Percentiles rank a stretch among this genome's conserved stretches.
phyloP scores from a whole-genome alignment of 495 filamentous ascomycete genomes.

The Aspergillus biplanus region DNA sequence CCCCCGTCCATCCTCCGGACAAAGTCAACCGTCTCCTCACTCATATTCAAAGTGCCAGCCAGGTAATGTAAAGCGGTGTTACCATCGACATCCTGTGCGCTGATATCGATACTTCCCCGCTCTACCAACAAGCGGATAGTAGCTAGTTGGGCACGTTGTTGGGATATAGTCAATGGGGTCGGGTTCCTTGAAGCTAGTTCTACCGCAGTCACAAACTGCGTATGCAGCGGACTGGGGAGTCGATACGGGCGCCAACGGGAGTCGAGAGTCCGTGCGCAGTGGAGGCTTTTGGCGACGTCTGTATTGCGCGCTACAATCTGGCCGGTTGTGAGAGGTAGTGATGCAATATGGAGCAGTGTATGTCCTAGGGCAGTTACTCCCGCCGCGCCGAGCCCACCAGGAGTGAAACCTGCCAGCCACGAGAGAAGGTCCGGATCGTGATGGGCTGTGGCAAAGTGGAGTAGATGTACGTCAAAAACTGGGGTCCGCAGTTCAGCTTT shows the following conservation, averaged over 20 bases:
- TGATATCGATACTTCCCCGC: conserved; percentile 15
- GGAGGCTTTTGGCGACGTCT: conserved; percentile 15
- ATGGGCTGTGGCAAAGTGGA: conserved; percentile 25
- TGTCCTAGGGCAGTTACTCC: conserved; percentile 15
- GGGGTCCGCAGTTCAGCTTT: conserved; percentile 20
- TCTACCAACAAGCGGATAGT: conserved; percentile 18
- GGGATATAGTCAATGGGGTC: conserved; percentile 3
- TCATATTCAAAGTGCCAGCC: conserved; percentile 17
- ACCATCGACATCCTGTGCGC: conserved; percentile 20
- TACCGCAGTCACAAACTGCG: neutral
- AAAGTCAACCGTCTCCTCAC: conserved; percentile 10
- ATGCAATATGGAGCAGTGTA: conserved; percentile 22
- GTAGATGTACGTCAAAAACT: conserved; percentile 22
- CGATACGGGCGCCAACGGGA: neutral
- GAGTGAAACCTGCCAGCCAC: conserved; percentile 15
- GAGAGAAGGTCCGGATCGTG: conserved; percentile 22
- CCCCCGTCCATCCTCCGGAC: conserved; percentile 18
- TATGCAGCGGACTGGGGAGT: neutral
- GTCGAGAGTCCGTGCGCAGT: conserved; percentile 17
- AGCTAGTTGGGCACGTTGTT: conserved; percentile 13
- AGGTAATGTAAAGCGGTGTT: conserved; percentile 23
- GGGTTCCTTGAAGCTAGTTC: neutral
- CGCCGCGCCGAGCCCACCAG: conserved; percentile 2
- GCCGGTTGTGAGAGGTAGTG: conserved; percentile 7
- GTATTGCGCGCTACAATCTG: conserved; percentile 3